Evolutionary conservation across 768 basidiomycete genomes (phyloP).

Genomic region (Podaxis carcinomalis): DNA sequence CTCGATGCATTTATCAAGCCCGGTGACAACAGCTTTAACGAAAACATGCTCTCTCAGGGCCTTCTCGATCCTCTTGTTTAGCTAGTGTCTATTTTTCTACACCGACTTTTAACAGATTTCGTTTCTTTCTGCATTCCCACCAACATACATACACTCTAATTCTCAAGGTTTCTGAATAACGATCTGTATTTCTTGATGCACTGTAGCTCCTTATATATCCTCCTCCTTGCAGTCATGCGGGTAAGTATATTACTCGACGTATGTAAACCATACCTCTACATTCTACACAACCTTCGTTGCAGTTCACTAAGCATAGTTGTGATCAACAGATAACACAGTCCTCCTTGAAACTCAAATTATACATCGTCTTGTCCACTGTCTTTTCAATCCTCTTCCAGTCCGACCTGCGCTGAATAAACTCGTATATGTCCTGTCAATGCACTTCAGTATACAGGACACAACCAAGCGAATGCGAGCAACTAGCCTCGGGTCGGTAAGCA

Average conservation of each 20-base stretch:
- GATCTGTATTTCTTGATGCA: no score
- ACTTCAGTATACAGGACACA: background rate
- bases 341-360: conserved; percentile 89
- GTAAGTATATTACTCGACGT: no score
- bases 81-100: no score
- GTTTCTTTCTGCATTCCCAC: no score
- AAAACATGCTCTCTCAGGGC: background rate
- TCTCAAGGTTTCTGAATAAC: no score
- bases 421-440: conserved; percentile 75
- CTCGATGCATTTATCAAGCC: background rate
- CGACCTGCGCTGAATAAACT: conserved; percentile 89
- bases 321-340: conserved; percentile 64
- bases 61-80: conserved; percentile 4
- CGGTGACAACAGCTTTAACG: background rate
- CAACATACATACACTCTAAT: no score
- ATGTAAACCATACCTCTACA: no score
- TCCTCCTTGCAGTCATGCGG: no score
- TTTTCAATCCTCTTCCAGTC: conserved; percentile 99
- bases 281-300: no score
- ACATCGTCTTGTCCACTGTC: conserved; percentile 93
- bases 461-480: conserved; percentile 5
- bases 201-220: no score
- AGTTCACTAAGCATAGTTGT: no score
- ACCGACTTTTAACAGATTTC: no score
- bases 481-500: conserved; percentile 88